Evolutionary conservation across 192 early-diverging fungal species (phyloP).

Genomic region (Entomortierella chlamydospora): DNA sequence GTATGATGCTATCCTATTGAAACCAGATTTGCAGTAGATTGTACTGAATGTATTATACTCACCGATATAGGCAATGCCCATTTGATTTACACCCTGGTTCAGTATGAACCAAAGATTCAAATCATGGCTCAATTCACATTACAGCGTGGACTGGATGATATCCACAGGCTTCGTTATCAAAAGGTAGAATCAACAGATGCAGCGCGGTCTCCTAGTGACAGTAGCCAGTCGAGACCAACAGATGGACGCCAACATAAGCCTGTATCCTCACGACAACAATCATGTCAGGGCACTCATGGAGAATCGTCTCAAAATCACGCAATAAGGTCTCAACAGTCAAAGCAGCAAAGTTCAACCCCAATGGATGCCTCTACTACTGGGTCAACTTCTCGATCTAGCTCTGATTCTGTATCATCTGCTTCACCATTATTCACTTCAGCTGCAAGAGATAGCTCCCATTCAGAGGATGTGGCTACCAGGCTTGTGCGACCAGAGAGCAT

Average conservation of each 20-base stretch:
- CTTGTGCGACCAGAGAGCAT: slow-evolving; percentile 17
- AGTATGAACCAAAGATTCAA: slow-evolving; percentile 77
- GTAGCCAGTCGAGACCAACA: slow-evolving; percentile 9
- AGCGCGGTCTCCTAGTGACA: neutral
- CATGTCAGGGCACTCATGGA: neutral
- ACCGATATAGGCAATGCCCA: slow-evolving; percentile 73
- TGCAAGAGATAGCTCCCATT: too few relatives aligned
- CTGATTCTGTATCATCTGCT: too few relatives aligned
- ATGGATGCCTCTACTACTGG: too few relatives aligned
- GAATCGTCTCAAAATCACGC: too few relatives aligned
- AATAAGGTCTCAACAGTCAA: too few relatives aligned
- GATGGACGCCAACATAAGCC: slow-evolving; percentile 4
- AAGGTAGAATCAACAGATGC: slow-evolving; percentile 51
- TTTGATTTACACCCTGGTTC: slow-evolving; percentile 84
- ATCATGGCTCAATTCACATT: slow-evolving; percentile 76
- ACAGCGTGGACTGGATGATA: slow-evolving; percentile 69
- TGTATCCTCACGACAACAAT: neutral
- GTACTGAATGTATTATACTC: neutral
- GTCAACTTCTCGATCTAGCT: too few relatives aligned
- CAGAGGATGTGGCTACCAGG: too few relatives aligned
- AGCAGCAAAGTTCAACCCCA: too few relatives aligned
- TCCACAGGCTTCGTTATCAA: slow-evolving; percentile 63
- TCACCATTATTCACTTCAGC: too few relatives aligned
- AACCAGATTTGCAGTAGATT: neutral
- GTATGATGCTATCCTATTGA: neutral